Evolutionary conservation across 2,329 filamentous ascomycete species (phyloP).

Genomic region (Sarocladium kiliense): DNA sequence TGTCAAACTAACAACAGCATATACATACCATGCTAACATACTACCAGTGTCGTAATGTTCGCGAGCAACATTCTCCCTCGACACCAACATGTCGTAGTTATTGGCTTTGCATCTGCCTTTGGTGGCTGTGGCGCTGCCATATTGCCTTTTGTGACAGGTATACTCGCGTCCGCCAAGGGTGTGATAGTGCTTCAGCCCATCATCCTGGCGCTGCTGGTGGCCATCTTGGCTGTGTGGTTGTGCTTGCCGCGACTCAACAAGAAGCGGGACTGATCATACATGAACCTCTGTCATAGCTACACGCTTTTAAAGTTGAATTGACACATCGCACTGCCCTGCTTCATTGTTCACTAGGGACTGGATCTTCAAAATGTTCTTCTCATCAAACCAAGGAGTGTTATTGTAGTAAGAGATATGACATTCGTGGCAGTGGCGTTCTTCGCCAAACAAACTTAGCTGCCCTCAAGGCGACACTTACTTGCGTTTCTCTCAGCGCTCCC

Average conservation of each 20-base stretch:
- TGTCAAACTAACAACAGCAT: background rate
- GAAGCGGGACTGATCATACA: slow-evolving; percentile 25
- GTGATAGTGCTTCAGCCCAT: slow-evolving; percentile 48
- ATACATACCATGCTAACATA: background rate
- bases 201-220: slow-evolving; percentile 39
- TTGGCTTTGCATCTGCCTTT: slow-evolving; percentile 76
- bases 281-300: background rate
- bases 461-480: too few species aligned
- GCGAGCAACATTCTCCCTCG: slow-evolving; percentile 69
- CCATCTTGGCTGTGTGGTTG: slow-evolving; percentile 36
- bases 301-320: too few species aligned
- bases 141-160: slow-evolving; percentile 46
- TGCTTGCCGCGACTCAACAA: slow-evolving; percentile 31
- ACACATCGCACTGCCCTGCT: too few species aligned
- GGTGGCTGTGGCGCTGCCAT: slow-evolving; percentile 68
- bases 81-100: slow-evolving; percentile 70
- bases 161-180: slow-evolving; percentile 21
- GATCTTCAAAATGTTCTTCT: too few species aligned
- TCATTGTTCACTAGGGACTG: too few species aligned
- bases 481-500: too few species aligned
- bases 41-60: slow-evolving; percentile 53
- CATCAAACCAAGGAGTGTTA: too few species aligned
- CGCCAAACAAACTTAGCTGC: too few species aligned
- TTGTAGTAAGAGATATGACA: too few species aligned
- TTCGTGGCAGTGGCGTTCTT: too few species aligned